Conservation (phyloP, 2,329 filamentous ascomycete species). For the Cyanodermella asteris region DNA sequence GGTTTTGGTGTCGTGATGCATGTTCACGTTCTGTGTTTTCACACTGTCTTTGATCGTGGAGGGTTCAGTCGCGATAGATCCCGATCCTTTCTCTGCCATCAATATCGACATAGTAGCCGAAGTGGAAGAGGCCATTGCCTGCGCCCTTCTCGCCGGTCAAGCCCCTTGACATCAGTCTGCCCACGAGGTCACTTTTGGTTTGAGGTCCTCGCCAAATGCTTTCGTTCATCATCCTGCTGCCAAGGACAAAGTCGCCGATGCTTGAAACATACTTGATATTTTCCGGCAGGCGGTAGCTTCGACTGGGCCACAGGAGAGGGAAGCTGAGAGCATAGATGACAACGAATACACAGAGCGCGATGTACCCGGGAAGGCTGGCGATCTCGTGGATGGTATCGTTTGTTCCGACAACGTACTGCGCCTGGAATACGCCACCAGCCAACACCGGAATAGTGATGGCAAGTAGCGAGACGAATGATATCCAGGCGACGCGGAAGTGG, state of each 20-base stretch:
- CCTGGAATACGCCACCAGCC: constrained; percentile 39
- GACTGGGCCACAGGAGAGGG: constrained; percentile 36
- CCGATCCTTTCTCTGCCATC: constrained; percentile 38
- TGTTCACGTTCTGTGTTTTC: no score
- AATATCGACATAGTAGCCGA: constrained; percentile 34
- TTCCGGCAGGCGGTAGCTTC: constrained; percentile 48
- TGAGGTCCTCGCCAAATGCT: constrained; percentile 47
- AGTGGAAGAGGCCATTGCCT: constrained; percentile 25
- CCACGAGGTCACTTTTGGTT: constrained; percentile 46
- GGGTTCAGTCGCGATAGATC: no score
- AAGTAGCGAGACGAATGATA: constrained; percentile 31
- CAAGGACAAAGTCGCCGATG: constrained; percentile 54
- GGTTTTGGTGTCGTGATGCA: no score
- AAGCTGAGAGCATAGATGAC: constrained; percentile 47
- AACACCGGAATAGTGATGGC: constrained; percentile 34
- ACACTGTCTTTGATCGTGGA: no score
- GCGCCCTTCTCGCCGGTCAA: constrained; percentile 16
- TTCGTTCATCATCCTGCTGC: constrained; percentile 49
- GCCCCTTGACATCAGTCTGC: constrained; percentile 38
- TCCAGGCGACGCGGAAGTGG: constrained; percentile 35
- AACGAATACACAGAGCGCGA: constrained; percentile 49
- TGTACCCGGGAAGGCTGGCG: constrained; percentile 51
- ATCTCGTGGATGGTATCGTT: constrained; percentile 37
- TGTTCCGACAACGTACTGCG: constrained; percentile 29
- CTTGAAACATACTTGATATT: constrained; percentile 51